Conservation (phyloP, 2,329 filamentous ascomycete genomes). For the Colletotrichum cordylinicola region DNA sequence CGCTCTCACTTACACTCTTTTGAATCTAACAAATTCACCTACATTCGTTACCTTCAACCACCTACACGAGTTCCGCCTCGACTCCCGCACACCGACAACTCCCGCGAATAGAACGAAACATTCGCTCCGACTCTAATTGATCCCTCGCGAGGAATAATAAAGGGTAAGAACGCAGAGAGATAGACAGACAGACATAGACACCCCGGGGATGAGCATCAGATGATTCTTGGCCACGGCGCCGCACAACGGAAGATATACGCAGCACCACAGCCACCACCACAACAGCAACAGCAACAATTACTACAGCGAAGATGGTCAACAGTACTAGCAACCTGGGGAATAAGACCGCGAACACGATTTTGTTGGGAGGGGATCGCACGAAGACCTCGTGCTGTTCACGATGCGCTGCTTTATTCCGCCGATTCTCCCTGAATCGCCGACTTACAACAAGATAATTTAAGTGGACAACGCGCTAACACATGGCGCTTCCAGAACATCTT, state of each 20-base stretch:
- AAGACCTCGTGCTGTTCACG: neutral
- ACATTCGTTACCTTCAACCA: constrained; percentile 17
- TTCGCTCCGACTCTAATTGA: neutral
- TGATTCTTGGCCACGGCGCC: neutral
- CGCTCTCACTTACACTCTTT: constrained; percentile 24
- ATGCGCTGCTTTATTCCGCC: neutral
- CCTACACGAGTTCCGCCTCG: neutral
- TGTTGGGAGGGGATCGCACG: neutral
- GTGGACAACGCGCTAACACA: neutral
- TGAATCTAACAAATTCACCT: constrained; percentile 16
- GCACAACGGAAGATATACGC: neutral
- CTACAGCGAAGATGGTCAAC: neutral
- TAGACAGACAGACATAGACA: neutral
- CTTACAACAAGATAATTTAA: neutral
- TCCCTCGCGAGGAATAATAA: constrained; percentile 3
- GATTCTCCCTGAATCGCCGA: neutral
- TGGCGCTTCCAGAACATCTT: neutral
- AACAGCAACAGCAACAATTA: neutral
- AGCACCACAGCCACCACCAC: neutral
- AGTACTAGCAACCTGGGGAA: neutral
- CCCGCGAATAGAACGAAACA: neutral
- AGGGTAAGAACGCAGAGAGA: neutral
- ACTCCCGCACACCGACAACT: neutral
- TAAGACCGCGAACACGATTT: neutral
- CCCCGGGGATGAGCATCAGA: neutral